Base-by-base conservation (phyloP, 2,329 filamentous ascomycete genomes). In the Pseudogymnoascus sp. region DNA sequence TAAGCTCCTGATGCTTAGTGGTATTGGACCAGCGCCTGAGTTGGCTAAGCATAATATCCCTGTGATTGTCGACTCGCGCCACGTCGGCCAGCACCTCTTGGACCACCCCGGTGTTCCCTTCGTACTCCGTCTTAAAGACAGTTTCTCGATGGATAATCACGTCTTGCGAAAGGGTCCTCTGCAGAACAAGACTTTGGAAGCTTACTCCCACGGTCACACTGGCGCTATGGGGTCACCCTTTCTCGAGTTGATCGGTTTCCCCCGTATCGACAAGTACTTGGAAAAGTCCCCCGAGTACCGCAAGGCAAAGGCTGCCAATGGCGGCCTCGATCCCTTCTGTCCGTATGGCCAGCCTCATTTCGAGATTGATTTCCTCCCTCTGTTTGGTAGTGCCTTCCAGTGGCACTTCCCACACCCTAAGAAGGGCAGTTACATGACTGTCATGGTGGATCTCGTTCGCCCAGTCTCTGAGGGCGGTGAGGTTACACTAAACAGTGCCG, bases 291-390 rank as follows among this genome's bases (percentile, higher is more conserved):
- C 74, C 1, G 75, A 77, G 44, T 87, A 86, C 66, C 71, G 71
- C 7, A 72, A 73, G 12, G 74, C 71, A 59, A 78, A 78, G 64
- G 72, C 71, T 9, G 66, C 70, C 2, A 79, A 80, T 60, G 74
- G 70, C 8, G 72, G 72, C 2, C 61, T 71, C 0, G 83, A 85
- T 61, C 82, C 82, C 2, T 85, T 85, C 67, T 78, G 78, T 1
- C 82, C 82, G 0, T 75, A 72, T 3, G 82, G 81, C 5, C 81
- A 85, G 70, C 83, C 83, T 27, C 83, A 85, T 65, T 85, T 85
- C 65, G 82, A 85, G 72, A 76, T 85, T 35, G 84, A 87, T 72
- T 87, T 87, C 67, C 80, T 87, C 9, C 74, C 77, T 60, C 79
- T 86, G 75, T 87, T 86, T 72, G 72, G 39, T 21, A 21, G 21